Conservation (phyloP, 352 stramenopile species). For the Phytophthora citrophthora region DNA sequence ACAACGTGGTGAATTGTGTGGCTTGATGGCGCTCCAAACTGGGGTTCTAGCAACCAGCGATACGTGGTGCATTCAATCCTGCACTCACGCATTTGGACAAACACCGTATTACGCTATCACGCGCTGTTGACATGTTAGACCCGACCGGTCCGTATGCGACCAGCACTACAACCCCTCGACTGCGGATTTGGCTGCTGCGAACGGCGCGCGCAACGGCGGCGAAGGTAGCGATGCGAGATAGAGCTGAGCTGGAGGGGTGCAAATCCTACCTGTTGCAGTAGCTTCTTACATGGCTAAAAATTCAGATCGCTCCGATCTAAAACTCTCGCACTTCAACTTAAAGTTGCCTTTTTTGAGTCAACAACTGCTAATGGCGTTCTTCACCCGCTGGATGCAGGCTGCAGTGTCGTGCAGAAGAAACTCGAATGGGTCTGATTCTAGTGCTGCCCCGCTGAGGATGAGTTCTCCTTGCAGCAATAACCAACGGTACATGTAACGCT, state of each 20-base stretch:
- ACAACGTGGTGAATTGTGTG: background rate
- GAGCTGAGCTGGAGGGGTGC: background rate
- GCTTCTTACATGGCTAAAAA: background rate
- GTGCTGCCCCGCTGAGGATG: background rate
- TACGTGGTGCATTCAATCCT: background rate
- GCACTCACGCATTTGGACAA: background rate
- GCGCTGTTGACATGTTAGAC: background rate
- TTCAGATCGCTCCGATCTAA: background rate
- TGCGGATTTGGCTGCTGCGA: conserved; percentile 2
- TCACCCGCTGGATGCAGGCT: background rate
- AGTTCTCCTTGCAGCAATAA: background rate
- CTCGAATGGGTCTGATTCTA: conserved; percentile 9
- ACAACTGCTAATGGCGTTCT: too few species aligned
- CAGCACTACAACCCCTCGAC: conserved; percentile 8
- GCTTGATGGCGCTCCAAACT: background rate
- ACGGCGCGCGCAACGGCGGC: background rate
- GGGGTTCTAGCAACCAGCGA: background rate
- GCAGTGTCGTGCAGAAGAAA: conserved; percentile 2
- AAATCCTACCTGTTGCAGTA: background rate
- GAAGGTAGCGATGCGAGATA: background rate
- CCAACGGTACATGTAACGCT: background rate
- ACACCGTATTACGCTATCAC: background rate
- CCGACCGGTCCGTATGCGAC: background rate
- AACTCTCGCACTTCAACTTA: conserved; percentile 12
- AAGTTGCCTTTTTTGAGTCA: conserved; percentile 7